A percentile compares a stretch with the other conserved stretches of the same genome.
phyloP scores from a whole-genome alignment of 2,329 filamentous ascomycete genomes.

The Calycina herbarum region DNA sequence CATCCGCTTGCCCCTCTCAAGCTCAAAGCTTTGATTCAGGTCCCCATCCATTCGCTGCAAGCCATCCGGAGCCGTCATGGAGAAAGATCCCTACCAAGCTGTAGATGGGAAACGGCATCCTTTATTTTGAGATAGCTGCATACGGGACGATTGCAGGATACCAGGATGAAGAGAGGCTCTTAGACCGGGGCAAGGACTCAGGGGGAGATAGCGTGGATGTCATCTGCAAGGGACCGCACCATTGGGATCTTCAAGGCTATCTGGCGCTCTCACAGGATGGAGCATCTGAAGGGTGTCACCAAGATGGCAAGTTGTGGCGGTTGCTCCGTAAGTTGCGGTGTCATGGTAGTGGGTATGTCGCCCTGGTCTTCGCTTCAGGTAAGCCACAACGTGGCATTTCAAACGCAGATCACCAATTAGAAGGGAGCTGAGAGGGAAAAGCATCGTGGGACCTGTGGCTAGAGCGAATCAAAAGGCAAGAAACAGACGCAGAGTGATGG shows the following conservation, averaged over 20 bases:
- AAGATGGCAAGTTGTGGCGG: background rate
- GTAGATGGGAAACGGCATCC: background rate
- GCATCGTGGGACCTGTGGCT: background rate
- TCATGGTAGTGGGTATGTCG: background rate
- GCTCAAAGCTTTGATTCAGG: slow-evolving; percentile 10
- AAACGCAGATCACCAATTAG: background rate
- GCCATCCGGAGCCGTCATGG: slow-evolving; percentile 2
- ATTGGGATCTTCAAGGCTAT: background rate
- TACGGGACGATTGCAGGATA: background rate
- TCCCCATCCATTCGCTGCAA: slow-evolving; percentile 2
- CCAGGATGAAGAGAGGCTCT: background rate
- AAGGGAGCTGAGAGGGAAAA: background rate
- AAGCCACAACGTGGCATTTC: background rate
- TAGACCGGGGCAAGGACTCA: background rate
- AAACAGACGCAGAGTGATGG: background rate
- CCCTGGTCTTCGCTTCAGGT: background rate
- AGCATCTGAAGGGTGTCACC: background rate
- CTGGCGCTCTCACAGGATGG: background rate
- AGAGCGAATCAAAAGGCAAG: background rate
- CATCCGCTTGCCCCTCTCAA: slow-evolving; percentile 6
- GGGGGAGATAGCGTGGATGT: background rate
- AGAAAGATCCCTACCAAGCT: slow-evolving; percentile 8
- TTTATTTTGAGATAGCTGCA: slow-evolving; percentile 1
- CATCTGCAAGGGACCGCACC: background rate
- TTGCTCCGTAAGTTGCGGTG: background rate